These are phyloP conservation scores for Oryza meridionalis DNA, from an alignment of 176 grass and related monocot species.

Conservation along the genomic window DNA sequence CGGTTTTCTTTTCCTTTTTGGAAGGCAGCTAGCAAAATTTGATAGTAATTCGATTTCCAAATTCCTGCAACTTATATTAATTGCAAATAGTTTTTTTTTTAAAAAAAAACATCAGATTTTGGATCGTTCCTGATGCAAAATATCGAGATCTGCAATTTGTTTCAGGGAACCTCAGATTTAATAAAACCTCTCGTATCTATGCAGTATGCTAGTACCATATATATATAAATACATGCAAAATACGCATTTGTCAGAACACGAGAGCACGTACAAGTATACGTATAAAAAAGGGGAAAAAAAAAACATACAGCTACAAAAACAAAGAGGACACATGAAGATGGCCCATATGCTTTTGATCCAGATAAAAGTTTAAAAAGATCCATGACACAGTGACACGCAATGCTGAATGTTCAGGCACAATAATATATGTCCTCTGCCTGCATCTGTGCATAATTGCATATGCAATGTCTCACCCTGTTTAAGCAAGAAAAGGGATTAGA, in stretches of 20 bases:
- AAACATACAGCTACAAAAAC: background rate
- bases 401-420: constrained; percentile 50
- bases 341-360: constrained; percentile 17
- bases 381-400: constrained; percentile 29
- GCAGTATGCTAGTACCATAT: background rate
- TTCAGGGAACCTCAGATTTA: too few relatives aligned
- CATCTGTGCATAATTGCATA: constrained; percentile 19
- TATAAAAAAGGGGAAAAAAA: background rate
- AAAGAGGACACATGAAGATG: constrained; percentile 4
- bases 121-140: too few relatives aligned
- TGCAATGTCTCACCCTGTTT: background rate
- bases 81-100: too few relatives aligned
- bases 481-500: background rate
- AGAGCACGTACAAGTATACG: background rate
- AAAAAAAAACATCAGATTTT: background rate
- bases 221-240: background rate
- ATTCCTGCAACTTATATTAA: background rate
- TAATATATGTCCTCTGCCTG: constrained; percentile 23
- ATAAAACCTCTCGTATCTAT: too few relatives aligned
- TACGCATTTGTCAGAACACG: background rate
- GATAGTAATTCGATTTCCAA: background rate
- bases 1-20: background rate
- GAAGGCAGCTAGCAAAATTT: background rate
- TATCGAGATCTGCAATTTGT: too few relatives aligned
- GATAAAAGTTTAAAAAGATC: constrained; percentile 19